Conservation (phyloP, 305 asterid species). For the Plantago rigida region DNA sequence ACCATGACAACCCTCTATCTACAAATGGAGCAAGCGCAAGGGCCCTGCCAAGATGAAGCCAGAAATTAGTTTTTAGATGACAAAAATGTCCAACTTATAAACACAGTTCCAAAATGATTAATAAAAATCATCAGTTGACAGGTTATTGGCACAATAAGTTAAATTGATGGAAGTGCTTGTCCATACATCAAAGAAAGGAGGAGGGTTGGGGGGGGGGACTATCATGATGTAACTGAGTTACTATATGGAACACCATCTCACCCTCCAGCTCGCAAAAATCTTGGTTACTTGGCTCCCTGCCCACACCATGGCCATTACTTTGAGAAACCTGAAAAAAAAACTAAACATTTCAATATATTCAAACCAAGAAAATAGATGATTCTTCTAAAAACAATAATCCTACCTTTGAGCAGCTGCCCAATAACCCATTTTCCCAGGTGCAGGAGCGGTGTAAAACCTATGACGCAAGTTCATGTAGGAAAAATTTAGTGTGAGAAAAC, state of each 20-base stretch:
- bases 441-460: constrained; percentile 76
- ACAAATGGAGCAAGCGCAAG: constrained; percentile 85
- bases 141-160: constrained; percentile 2
- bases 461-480: constrained; percentile 15
- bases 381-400: constrained; percentile 4
- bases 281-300: constrained; percentile 99
- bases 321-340: constrained; percentile 51
- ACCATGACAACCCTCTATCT: constrained; percentile 73
- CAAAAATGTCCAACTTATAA: background rate
- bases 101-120: background rate
- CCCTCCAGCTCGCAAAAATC: constrained; percentile 79
- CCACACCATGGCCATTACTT: constrained; percentile 93
- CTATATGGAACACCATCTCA: constrained; percentile 33
- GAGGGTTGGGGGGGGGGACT: too few relatives aligned
- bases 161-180: background rate
- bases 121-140: too few relatives aligned
- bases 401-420: constrained; percentile 71
- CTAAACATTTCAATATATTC: too few relatives aligned
- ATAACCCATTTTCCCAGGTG: constrained; percentile 83
- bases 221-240: background rate
- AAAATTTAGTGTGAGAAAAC: too few relatives aligned
- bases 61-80: background rate
- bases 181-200: too few relatives aligned
- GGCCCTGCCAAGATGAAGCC: constrained; percentile 44
- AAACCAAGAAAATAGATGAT: too few relatives aligned